These are phyloP conservation scores for Colletotrichum magnum DNA, from an alignment of 2,329 filamentous ascomycete genomes.

Conservation along the genomic window DNA sequence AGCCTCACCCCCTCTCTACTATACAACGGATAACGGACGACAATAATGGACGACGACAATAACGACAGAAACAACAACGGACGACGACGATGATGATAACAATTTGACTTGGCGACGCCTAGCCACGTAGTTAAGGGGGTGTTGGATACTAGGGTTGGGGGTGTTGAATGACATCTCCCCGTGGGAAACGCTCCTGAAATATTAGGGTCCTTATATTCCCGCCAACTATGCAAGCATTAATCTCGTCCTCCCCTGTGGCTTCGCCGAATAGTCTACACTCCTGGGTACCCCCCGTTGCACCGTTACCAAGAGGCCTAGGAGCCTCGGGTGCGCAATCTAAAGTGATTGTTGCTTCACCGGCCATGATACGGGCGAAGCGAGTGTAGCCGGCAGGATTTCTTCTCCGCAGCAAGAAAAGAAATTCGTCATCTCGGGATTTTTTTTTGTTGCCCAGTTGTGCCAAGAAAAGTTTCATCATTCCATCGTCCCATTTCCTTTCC, in stretches of 20 bases:
- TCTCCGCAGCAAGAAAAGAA: slow-evolving; percentile 16
- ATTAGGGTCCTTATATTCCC: slow-evolving; percentile 31
- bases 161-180: neutral
- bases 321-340: slow-evolving; percentile 1
- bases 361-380: neutral
- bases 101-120: too few species aligned
- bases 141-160: too few species aligned
- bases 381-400: neutral
- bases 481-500: slow-evolving; percentile 37
- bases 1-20: too few species aligned
- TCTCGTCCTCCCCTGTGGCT: slow-evolving; percentile 15
- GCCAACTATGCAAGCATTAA: slow-evolving; percentile 32
- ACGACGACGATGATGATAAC: too few species aligned
- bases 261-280: slow-evolving; percentile 25
- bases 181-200: neutral
- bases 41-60: too few species aligned
- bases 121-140: too few species aligned
- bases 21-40: too few species aligned
- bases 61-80: too few species aligned
- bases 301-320: slow-evolving; percentile 5
- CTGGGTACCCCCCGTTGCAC: neutral
- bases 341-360: neutral
- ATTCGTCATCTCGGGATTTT: slow-evolving; percentile 25
- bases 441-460: slow-evolving; percentile 30
- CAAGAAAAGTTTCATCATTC: slow-evolving; percentile 29